Base-by-base conservation (phyloP, 169 alveolate genomes). In the Cryptosporidium ubiquitum region DNA sequence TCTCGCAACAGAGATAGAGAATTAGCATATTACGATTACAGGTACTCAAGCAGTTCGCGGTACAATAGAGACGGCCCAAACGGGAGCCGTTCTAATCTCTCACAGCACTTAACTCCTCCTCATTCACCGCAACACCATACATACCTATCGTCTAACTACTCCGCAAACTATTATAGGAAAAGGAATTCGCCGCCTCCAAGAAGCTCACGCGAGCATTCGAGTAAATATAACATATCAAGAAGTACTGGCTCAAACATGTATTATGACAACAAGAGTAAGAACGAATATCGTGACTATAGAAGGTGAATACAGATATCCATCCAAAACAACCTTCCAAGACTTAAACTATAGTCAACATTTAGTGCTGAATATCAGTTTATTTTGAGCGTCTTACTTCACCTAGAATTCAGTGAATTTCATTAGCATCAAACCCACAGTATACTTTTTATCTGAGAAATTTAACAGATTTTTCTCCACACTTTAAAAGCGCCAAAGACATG, bases 1-100 rank as follows among this genome's bases (percentile, higher is more conserved):
- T 35, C 68, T 0, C 66, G 68, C 3, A 70, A 26, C 16, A 29
- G 60, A 49, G 84, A 49, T 10, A 70, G 68, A 7, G 84, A 70
- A n/a, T 16, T 29, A 12, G 31, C 29, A 7, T 39, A 70, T 18
- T 37, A 64, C 0, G 84, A 70, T n/a, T 49, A 70, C 18, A 33
- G 84, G 6, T n/a, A 49, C 16, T 18, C 84, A 5, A 47, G 68
- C 20, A 23, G 37, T 31, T 39, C 57, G 14, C 79, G 57, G 14
- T 23, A 40, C 20, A 55, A 55, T 2, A 55, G 35, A 7, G 66
- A 55, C n/a, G 16, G 5, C 5, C 35, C 18, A 55, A 55, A 23
- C 18, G 35, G 66, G 16, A 55, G 66, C 35, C 35, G 35, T 5
- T 20, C 37, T 7, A 55, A n/a, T 10, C 66, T 55, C 66, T 55